Base-by-base conservation (phyloP, 1,284 basidiomycete genomes). In the Inonotus hispidus region DNA sequence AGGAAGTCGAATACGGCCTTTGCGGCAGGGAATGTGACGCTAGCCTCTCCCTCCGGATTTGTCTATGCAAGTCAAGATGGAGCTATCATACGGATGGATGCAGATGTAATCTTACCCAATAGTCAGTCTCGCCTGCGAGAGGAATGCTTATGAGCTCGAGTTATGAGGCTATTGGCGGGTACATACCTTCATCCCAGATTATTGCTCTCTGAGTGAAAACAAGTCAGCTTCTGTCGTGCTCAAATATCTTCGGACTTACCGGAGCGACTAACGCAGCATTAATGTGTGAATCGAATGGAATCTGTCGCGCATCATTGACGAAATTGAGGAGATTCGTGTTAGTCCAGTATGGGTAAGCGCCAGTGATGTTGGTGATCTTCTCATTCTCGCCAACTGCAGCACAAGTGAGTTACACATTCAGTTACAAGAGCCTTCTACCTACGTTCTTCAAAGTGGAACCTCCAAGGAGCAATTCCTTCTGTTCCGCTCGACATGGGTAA, bases 1-100 rank as follows among this genome's bases (percentile, higher is more conserved):
- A 70, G 64, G 59, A 60, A 70, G 11, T 65, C 65, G 53, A 66
- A 70, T 37, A 70, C 63, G 2, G 62, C 65, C 38, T 63, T 65
- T 3, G 67, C 58, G 19, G 65, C 68, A 6, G 66, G 68, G 65
- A 66, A 70, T 1, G 66, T 66, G 1, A 70, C 67, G 2, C 63
- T 52, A 11, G 67, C 68, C 32, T 63, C 66, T n/a, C 69, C 68
- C 57, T 66, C 58, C 16, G 65, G 64, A 54, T 67, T 67, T 23
- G 63, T 63, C 65, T 66, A 49, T 10, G 47, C 5, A 37, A 35
- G n/a, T 11, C 25, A 35, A 14, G 10, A 7, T 57, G 45, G 21
- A 16, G 21, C 25, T 14, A 38, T 2, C 19, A n/a, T 21, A 29
- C 27, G 5, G 2, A 21, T 5, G 21, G 45, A 16, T 8, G 19